Evolutionary conservation across 495 filamentous ascomycete species (phyloP).

Genomic region (Cenococcum geophilum): DNA sequence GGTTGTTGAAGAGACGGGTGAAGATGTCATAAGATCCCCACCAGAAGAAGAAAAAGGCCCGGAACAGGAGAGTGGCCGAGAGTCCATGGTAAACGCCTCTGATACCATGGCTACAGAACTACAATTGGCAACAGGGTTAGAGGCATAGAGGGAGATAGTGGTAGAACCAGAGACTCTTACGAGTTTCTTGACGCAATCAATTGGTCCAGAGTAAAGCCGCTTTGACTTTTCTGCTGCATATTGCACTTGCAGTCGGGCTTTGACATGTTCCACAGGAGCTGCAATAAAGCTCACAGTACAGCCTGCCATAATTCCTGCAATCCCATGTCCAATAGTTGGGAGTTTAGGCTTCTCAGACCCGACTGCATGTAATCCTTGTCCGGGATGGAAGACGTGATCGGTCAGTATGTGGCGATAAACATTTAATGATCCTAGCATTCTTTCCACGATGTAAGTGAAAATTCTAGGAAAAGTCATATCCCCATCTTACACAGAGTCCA

Average conservation of each 20-base stretch:
- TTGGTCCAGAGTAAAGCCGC: slow-evolving; percentile 74
- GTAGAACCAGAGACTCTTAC: slow-evolving; percentile 42
- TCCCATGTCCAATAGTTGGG: slow-evolving; percentile 72
- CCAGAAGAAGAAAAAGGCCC: slow-evolving; percentile 95
- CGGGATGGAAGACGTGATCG: slow-evolving; percentile 64
- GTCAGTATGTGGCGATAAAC: slow-evolving; percentile 78
- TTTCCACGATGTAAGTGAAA: slow-evolving; percentile 23
- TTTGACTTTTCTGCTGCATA: slow-evolving; percentile 69
- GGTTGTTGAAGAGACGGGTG: slow-evolving; percentile 56
- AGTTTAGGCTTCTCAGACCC: slow-evolving; percentile 42
- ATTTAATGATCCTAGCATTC: slow-evolving; percentile 86
- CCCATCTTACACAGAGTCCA: slow-evolving; percentile 68
- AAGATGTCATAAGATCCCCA: slow-evolving; percentile 89
- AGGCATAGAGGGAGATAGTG: neutral
- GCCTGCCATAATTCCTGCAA: slow-evolving; percentile 82
- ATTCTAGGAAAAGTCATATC: neutral
- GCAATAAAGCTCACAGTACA: slow-evolving; percentile 87
- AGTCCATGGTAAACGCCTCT: slow-evolving; percentile 79
- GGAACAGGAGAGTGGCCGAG: slow-evolving; percentile 76
- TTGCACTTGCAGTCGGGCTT: slow-evolving; percentile 88
- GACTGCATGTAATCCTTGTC: slow-evolving; percentile 18
- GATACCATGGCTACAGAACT: slow-evolving; percentile 61
- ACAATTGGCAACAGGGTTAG: neutral
- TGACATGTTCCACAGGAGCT: slow-evolving; percentile 91
- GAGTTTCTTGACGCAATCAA: slow-evolving; percentile 74